Conservation (phyloP, 192 early-diverging fungal species). For the Glomus cerebriforme region DNA sequence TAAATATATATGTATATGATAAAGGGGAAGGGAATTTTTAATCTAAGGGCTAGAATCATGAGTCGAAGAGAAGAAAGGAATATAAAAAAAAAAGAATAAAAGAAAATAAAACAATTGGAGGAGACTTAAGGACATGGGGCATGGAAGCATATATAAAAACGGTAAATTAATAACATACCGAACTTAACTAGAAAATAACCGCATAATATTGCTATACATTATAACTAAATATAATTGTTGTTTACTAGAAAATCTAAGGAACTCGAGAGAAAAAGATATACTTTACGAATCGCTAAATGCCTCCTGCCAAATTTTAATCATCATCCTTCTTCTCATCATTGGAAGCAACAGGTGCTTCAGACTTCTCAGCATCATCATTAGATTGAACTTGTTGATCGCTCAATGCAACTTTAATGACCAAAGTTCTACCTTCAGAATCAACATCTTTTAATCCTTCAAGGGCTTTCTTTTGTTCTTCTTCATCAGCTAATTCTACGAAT, state of each 20-base stretch:
- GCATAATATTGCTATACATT: background rate
- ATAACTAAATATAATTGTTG: slow-evolving; percentile 9
- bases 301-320: background rate
- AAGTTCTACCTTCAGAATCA: slow-evolving; percentile 64
- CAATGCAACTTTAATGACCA: slow-evolving; percentile 66
- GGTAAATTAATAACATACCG: slow-evolving; percentile 2
- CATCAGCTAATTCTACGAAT: slow-evolving; percentile 82
- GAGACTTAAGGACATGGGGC: background rate
- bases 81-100: background rate
- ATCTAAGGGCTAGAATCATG: background rate
- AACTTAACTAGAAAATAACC: background rate
- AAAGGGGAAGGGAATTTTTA: slow-evolving; percentile 12
- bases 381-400: slow-evolving; percentile 48
- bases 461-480: slow-evolving; percentile 77
- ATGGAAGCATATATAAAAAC: slow-evolving; percentile 10
- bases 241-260: background rate
- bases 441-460: slow-evolving; percentile 64
- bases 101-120: background rate
- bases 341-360: background rate
- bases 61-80: slow-evolving; percentile 11
- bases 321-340: slow-evolving; percentile 17
- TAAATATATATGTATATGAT: background rate
- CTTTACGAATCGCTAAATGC: background rate
- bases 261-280: background rate
- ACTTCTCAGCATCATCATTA: slow-evolving; percentile 21